phyloP scores from a whole-genome alignment of 1,284 basidiomycete species.

The Tausonia pullulans region DNA sequence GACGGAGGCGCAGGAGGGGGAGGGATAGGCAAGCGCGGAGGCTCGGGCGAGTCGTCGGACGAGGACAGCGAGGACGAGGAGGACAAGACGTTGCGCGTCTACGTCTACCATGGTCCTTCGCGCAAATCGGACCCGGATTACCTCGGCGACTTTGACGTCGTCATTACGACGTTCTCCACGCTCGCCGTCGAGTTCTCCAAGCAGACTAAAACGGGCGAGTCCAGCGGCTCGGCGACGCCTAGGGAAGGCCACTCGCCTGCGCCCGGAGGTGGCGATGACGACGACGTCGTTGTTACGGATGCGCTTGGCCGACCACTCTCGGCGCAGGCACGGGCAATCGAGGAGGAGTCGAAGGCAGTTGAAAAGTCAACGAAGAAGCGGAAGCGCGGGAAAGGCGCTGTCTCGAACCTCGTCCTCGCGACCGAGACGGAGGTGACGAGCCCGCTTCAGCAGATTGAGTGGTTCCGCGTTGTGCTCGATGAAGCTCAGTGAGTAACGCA shows the following conservation, averaged over 20 bases:
- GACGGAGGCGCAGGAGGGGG: conserved; percentile 21
- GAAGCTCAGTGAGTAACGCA: conserved; percentile 79
- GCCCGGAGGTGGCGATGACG: not conserved
- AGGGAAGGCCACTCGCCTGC: too few species aligned
- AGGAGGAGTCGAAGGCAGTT: conserved; percentile 48
- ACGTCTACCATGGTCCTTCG: conserved; percentile 89
- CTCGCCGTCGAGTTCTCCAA: conserved; percentile 90
- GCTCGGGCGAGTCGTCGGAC: conserved; percentile 1
- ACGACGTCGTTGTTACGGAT: conserved; percentile 15
- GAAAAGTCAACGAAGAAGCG: conserved; percentile 44
- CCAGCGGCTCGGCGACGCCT: conserved; percentile 25
- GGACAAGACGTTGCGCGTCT: conserved; percentile 52
- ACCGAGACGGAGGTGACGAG: conserved; percentile 52
- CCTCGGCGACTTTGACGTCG: conserved; percentile 87
- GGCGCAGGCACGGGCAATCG: conserved; percentile 34
- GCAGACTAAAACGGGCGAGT: conserved; percentile 53
- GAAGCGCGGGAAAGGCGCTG: conserved; percentile 40
- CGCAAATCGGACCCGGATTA: conserved; percentile 73
- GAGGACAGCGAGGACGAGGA: conserved; percentile 23
- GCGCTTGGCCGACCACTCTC: too few species aligned
- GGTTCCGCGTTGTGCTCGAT: conserved; percentile 96
- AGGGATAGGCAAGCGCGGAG: conserved; percentile 2
- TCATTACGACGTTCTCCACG: conserved; percentile 94
- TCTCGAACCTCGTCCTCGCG: conserved; percentile 3
- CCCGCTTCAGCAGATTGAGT: conserved; percentile 88